Evolutionary conservation across 2,329 filamentous ascomycete species (phyloP).

Genomic region (Calycina herbarum): DNA sequence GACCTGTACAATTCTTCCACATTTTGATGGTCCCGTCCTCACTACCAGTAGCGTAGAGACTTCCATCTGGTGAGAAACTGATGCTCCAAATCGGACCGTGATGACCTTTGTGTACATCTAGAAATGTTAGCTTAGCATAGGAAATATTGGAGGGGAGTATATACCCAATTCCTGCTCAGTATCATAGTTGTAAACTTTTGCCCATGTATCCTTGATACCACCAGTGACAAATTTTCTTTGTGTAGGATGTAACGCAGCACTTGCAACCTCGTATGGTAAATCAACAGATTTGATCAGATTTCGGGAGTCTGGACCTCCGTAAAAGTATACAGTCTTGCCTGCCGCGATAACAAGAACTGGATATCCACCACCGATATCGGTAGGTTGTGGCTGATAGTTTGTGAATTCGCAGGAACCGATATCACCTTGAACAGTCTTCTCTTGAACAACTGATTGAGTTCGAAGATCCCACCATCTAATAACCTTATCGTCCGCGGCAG

Average conservation of each 20-base stretch:
- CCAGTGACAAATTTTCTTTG: conserved; percentile 85
- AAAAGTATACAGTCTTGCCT: conserved; percentile 93
- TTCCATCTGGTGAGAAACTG: conserved; percentile 91
- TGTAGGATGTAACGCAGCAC: conserved; percentile 81
- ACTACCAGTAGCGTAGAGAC: conserved; percentile 92
- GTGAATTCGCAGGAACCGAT: conserved; percentile 93
- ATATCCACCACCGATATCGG: conserved; percentile 64
- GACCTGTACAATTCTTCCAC: conserved; percentile 70
- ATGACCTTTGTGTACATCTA: conserved; percentile 92
- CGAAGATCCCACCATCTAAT: conserved; percentile 94
- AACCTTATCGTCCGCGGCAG: conserved; percentile 85
- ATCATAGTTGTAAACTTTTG: conserved; percentile 89
- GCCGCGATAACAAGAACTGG: conserved; percentile 85
- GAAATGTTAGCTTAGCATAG: conserved; percentile 22
- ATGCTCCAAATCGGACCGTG: conserved; percentile 97
- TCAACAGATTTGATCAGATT: conserved; percentile 75
- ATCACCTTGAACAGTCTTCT: conserved; percentile 76
- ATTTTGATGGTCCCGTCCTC: conserved; percentile 98
- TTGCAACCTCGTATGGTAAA: conserved; percentile 83
- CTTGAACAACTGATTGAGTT: conserved; percentile 70
- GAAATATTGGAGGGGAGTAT: conserved; percentile 30
- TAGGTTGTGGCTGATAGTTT: conserved; percentile 59
- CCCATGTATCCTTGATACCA: conserved; percentile 91
- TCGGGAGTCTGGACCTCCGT: conserved; percentile 72
- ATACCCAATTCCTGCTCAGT: conserved; percentile 74